Base-by-base conservation (phyloP, 345 rosid species). In the Bruguiera gymnorhiza region DNA sequence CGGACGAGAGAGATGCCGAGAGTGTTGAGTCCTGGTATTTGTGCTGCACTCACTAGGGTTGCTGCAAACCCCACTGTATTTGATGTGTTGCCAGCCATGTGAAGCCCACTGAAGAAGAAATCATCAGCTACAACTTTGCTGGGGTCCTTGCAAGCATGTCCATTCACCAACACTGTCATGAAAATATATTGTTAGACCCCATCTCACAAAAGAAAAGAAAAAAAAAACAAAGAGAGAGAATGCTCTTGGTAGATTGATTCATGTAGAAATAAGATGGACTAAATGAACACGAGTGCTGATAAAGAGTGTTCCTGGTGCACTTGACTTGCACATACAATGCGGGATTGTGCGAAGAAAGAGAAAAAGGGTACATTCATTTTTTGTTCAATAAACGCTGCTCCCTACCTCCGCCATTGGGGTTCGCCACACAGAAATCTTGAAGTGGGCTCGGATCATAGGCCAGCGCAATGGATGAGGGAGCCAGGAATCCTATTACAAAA, bases 371-470 rank as follows among this genome's bases (percentile, higher is more conserved):
- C 0, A 36, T 31, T 31, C 32, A 31, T 4, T 31, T 31, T 31
- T 31, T 31, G 32, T 3, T 32, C 2, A 37, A 39, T 37, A 2
- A 11, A 39, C 15, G 16, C 4, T 43, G 19, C 50, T 43, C 50
- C 15, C 50, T 66, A 74, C 78, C 73, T 36, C 72, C 37, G 53
- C 29, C 43, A 9, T 26, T 43, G 2, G 66, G 69, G 34, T 70
- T 70, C 8, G 70, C 82, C 6, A 78, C 73, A 1, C 73, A 73
- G 62, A 78, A 78, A 56, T 78, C 81, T 26, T 78, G 81, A 10
- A 73, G 66, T 8, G 81, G 66, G 36, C 46, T 73, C 13, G 71
- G 78, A 63, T 73, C 81, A 18, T 23, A 73, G 5, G 75, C 78
- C 15, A 65, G 51, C 19, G 65, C 66, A 27, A 66, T 51, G 65